phyloP scores from a whole-genome alignment of 163 green algal genomes.

The Trebouxia gelatinosa region DNA sequence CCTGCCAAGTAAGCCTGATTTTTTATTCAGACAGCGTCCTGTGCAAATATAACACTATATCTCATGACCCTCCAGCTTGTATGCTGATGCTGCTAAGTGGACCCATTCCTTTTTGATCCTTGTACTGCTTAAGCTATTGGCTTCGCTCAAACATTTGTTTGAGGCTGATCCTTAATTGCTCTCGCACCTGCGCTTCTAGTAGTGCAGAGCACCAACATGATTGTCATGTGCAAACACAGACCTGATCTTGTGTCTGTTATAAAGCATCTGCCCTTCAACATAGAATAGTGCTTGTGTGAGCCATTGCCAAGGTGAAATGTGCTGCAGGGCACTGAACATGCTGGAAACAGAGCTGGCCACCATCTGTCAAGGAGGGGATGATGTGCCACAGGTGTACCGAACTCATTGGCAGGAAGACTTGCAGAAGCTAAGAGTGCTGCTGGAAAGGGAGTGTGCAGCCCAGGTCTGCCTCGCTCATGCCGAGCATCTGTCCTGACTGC shows the following conservation, averaged over 20 bases:
- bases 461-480: too few species aligned
- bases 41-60: not conserved
- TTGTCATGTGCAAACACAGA: not conserved
- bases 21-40: not conserved
- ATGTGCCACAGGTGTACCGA: not conserved
- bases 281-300: not conserved
- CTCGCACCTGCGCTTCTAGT: too few species aligned
- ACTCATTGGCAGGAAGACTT: conserved; percentile 10
- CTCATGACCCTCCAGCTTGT: not conserved
- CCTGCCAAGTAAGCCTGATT: conserved; percentile 29
- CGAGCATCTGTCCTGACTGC: too few species aligned
- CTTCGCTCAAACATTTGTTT: too few species aligned
- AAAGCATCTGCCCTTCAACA: not conserved
- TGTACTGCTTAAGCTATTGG: too few species aligned
- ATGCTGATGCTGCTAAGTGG: not conserved
- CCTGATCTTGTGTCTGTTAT: not conserved
- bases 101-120: too few species aligned
- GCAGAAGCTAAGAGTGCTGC: conserved; percentile 48
- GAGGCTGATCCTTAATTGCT: too few species aligned
- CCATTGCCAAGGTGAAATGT: not conserved
- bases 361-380: conserved; percentile 22
- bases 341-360: conserved; percentile 73
- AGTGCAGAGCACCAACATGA: not conserved
- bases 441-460: conserved; percentile 53
- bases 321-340: conserved; percentile 58